phyloP scores from a whole-genome alignment of 306 rosid genomes.

The Arachis stenosperma region DNA sequence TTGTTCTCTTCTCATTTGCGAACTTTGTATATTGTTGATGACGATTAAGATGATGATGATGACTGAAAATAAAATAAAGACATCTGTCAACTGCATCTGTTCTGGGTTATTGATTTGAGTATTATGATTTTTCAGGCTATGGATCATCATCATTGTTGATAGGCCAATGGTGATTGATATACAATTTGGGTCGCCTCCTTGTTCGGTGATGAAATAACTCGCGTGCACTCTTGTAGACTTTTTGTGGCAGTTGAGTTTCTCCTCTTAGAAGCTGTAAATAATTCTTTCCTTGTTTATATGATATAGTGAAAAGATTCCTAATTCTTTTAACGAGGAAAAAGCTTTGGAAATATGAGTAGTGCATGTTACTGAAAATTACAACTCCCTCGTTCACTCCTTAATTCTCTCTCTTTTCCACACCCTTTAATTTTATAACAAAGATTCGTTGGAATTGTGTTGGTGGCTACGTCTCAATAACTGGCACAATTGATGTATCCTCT shows the following conservation, averaged over 20 bases:
- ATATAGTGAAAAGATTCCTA: constrained; percentile 45
- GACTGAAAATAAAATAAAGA: constrained; percentile 7
- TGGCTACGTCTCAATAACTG: constrained; percentile 31
- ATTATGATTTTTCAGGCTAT: constrained; percentile 62
- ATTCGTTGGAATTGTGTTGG: constrained; percentile 29
- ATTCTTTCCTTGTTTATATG: constrained; percentile 49
- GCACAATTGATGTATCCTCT: constrained; percentile 34
- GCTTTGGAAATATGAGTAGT: constrained; percentile 33
- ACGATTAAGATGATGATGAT: background rate
- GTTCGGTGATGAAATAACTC: constrained; percentile 61
- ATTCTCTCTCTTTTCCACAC: constrained; percentile 5
- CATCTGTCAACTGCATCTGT: constrained; percentile 32
- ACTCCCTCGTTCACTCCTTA: constrained; percentile 7
- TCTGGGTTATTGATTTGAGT: constrained; percentile 46
- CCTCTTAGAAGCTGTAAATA: constrained; percentile 92
- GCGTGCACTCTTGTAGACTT: constrained; percentile 75
- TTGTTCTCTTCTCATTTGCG: background rate
- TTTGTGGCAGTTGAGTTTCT: constrained; percentile 98
- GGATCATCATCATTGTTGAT: constrained; percentile 37
- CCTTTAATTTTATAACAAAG: constrained; percentile 25
- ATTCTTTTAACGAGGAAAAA: constrained; percentile 34
- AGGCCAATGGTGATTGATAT: constrained; percentile 41
- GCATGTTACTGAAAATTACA: constrained; percentile 35
- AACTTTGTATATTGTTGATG: constrained; percentile 2
- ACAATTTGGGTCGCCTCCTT: constrained; percentile 45